These are phyloP conservation scores for Microbotryum saponariae DNA, from an alignment of 1,284 basidiomycete genomes.

Conservation along the genomic window DNA sequence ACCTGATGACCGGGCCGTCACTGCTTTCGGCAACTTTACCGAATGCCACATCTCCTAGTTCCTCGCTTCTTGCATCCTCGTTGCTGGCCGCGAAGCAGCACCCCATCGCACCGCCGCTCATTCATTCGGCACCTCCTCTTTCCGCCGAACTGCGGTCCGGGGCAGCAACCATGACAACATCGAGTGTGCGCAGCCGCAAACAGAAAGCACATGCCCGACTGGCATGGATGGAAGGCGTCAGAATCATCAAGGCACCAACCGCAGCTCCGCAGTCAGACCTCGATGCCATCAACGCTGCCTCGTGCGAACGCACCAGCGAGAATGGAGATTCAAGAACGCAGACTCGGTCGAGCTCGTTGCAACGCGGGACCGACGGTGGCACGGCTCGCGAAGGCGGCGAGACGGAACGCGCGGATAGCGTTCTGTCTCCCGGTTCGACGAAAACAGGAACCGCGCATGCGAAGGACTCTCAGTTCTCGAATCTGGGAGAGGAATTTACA, in stretches of 20 bases:
- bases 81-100: slow-evolving; percentile 12
- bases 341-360: slow-evolving; percentile 26
- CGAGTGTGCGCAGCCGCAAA: slow-evolving; percentile 17
- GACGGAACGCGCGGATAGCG: slow-evolving; percentile 27
- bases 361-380: slow-evolving; percentile 22
- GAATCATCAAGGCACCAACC: slow-evolving; percentile 19
- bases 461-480: slow-evolving; percentile 17
- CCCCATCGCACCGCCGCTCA: neutral
- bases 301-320: neutral
- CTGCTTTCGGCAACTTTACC: slow-evolving; percentile 15
- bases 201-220: slow-evolving; percentile 31
- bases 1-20: slow-evolving; percentile 10
- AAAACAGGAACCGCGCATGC: slow-evolving; percentile 22
- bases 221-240: slow-evolving; percentile 37
- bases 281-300: neutral
- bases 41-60: neutral
- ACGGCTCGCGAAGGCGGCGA: slow-evolving; percentile 30
- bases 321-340: neutral
- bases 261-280: neutral
- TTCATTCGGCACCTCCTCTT: neutral
- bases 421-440: slow-evolving; percentile 13
- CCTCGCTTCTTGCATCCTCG: slow-evolving; percentile 24
- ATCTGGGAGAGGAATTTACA: slow-evolving; percentile 50
- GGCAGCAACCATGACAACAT: slow-evolving; percentile 27
- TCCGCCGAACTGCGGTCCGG: neutral